These are phyloP conservation scores for Inosperma sp. DNA, from an alignment of 768 basidiomycete genomes.

Conservation along the genomic window DNA sequence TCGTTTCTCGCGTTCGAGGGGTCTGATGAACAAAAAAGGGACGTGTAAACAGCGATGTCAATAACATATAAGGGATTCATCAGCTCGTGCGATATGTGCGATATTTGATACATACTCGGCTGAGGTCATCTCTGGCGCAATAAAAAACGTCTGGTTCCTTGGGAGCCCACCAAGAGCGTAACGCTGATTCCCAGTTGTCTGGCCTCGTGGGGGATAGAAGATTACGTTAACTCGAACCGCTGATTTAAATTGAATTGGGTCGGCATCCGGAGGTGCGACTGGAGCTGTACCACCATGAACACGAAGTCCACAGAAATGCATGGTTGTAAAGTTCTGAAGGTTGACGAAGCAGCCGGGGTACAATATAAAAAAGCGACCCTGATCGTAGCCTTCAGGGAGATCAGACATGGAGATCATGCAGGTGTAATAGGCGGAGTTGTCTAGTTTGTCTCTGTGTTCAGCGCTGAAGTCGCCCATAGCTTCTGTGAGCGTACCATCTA, in stretches of 20 bases:
- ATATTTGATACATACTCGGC: not conserved
- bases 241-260: not conserved
- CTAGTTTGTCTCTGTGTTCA: not conserved
- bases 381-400: constrained; percentile 4
- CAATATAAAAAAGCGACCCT: constrained; percentile 7
- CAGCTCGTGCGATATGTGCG: not conserved
- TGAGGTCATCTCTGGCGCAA: constrained; percentile 4
- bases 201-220: constrained; percentile 1
- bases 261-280: not conserved
- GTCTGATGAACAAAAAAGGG: too few species aligned
- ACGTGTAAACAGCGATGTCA: too few species aligned
- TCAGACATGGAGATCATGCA: constrained; percentile 1
- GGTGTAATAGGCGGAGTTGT: constrained; percentile 1
- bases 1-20: not conserved
- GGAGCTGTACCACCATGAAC: constrained; percentile 1
- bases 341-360: constrained; percentile 1
- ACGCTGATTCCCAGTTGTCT: not conserved
- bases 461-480: not conserved
- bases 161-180: constrained; percentile 4
- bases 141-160: not conserved
- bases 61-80: too few species aligned
- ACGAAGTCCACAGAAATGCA: constrained; percentile 6
- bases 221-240: not conserved
- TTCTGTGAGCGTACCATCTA: not conserved
- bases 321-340: not conserved